These are phyloP conservation scores for Selaginella moellendorffii DNA, from an alignment of 75 land plant genomes.

Conservation along the genomic window DNA sequence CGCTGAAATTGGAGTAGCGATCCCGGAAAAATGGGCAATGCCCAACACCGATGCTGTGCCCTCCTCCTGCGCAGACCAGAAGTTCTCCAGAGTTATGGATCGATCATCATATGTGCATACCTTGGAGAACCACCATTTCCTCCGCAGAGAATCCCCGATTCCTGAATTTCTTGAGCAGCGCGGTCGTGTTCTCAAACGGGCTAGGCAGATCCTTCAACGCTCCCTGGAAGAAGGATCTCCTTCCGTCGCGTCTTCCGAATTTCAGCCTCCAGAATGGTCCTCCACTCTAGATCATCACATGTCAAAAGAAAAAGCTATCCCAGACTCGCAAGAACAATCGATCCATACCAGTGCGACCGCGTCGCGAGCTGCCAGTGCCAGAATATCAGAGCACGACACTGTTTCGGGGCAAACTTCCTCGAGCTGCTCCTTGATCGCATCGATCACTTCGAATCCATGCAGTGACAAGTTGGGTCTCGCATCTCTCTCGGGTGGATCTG, in stretches of 20 bases:
- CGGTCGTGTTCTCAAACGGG: not conserved
- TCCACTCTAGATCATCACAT: not conserved
- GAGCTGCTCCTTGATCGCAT: not conserved
- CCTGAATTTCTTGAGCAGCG: not conserved
- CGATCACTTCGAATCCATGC: conserved; percentile 3
- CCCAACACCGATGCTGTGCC: conserved; percentile 2
- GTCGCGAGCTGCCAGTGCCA: not conserved
- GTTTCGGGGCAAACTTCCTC: not conserved
- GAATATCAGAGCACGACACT: conserved; percentile 1
- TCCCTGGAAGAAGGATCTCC: not conserved
- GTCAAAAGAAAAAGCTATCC: not conserved
- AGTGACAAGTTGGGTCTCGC: not conserved
- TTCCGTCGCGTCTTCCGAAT: not conserved
- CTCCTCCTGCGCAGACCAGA: conserved; percentile 1
- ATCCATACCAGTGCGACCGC: not conserved
- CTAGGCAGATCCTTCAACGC: not conserved
- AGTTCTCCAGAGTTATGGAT: not conserved
- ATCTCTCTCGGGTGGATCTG: not conserved
- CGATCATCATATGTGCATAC: not conserved
- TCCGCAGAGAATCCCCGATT: not conserved
- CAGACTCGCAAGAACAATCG: not conserved
- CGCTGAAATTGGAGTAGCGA: not conserved
- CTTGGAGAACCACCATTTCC: not conserved
- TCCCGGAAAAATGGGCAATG: not conserved
- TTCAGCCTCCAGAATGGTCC: conserved; percentile 1